These are phyloP conservation scores for Botrytis pseudocinerea DNA, from an alignment of 2,329 filamentous ascomycete genomes.

Conservation along the genomic window DNA sequence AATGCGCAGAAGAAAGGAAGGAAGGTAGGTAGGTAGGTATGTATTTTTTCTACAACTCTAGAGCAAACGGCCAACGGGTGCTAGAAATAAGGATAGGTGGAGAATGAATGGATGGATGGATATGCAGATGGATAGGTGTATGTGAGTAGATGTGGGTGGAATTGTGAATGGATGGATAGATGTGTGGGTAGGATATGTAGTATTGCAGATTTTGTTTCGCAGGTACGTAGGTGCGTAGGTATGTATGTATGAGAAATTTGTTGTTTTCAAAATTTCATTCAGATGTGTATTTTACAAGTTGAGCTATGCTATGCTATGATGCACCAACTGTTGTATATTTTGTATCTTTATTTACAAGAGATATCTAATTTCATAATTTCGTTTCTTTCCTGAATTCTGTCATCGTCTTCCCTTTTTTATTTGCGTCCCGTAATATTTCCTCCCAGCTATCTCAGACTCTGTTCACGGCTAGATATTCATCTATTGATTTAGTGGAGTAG, in stretches of 20 bases:
- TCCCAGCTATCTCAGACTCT: neutral
- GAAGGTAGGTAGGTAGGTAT: too few species aligned
- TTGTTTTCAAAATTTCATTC: neutral
- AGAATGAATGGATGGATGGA: too few species aligned
- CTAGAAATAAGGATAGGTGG: too few species aligned
- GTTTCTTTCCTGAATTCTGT: neutral
- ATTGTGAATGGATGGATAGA: too few species aligned
- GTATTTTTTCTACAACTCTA: too few species aligned
- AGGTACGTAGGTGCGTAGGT: too few species aligned
- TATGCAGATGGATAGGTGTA: too few species aligned
- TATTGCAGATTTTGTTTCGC: too few species aligned
- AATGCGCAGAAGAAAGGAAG: too few species aligned
- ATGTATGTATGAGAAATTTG: neutral
- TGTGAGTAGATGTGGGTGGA: too few species aligned
- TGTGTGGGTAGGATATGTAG: too few species aligned
- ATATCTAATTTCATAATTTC: neutral
- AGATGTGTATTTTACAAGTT: neutral
- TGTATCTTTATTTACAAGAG: neutral
- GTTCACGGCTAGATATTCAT: neutral
- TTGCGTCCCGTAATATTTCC: neutral
- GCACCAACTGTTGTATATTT: neutral
- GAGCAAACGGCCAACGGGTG: too few species aligned
- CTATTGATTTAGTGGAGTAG: neutral
- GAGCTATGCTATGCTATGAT: neutral
- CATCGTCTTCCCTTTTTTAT: neutral